Conservation (phyloP, 225 moss, liverwort and hornwort species). For the Ulota crispa region DNA sequence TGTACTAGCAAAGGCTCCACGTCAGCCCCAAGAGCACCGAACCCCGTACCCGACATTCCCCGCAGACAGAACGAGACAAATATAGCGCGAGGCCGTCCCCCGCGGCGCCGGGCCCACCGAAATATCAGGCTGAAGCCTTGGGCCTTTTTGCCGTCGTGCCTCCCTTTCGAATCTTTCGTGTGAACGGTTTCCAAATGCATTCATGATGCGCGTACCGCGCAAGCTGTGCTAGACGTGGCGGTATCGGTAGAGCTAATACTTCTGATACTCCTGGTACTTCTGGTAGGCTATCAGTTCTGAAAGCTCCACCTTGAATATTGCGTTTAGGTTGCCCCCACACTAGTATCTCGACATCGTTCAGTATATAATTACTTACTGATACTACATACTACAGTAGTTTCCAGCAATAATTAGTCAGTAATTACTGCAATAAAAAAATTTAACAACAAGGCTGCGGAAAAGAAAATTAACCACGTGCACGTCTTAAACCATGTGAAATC, state of each 20-base stretch:
- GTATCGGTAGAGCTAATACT: not conserved
- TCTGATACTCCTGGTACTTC: not conserved
- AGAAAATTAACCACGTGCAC: no score
- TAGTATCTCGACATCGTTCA: no score
- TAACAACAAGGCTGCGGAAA: no score
- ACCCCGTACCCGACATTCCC: not conserved
- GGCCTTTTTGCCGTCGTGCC: not conserved
- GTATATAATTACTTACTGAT: no score
- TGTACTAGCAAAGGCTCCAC: not conserved
- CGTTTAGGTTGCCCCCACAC: no score
- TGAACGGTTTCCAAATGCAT: not conserved
- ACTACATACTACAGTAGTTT: no score
- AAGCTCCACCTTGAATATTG: not conserved
- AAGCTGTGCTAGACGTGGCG: conserved; percentile 19
- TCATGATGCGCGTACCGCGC: not conserved
- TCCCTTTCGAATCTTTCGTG: not conserved
- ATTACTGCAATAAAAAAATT: no score
- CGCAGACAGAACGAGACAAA: not conserved
- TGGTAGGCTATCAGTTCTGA: not conserved
- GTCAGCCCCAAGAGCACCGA: not conserved
- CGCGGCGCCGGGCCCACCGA: not conserved
- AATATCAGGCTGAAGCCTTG: conserved; percentile 7
- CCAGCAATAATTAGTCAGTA: no score
- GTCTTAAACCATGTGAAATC: no score
- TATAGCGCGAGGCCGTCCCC: no score